A percentile compares a stretch with the other conserved stretches of the same genome.
These are phyloP conservation scores for Hippophae gyantsensis DNA, from an alignment of 306 rosid genomes.

Conservation along the genomic window DNA sequence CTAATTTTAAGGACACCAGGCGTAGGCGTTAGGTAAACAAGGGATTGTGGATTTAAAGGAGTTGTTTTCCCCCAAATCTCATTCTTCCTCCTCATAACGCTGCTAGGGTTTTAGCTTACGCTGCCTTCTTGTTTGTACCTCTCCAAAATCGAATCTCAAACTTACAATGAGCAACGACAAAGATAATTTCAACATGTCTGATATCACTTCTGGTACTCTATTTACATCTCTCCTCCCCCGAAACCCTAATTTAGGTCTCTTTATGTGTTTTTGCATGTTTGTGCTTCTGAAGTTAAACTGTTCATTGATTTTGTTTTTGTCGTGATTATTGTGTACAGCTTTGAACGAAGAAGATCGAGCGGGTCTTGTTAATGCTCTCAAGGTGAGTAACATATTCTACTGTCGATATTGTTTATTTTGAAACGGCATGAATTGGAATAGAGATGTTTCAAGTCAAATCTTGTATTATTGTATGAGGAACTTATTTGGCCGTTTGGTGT, in stretches of 20 bases:
- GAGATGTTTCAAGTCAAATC: too few relatives aligned
- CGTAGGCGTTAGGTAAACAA: not conserved
- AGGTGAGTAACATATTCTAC: slow-evolving; percentile 29
- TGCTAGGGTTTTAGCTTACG: slow-evolving; percentile 72
- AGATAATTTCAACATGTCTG: slow-evolving; percentile 46
- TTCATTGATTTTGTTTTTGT: not conserved
- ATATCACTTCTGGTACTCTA: slow-evolving; percentile 56
- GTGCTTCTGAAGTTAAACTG: not conserved
- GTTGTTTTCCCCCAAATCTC: slow-evolving; percentile 11
- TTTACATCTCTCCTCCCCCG: too few relatives aligned
- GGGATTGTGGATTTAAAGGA: slow-evolving; percentile 30
- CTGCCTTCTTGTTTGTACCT: slow-evolving; percentile 13
- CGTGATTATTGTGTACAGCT: slow-evolving; percentile 22
- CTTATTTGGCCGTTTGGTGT: too few relatives aligned
- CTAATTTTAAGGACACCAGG: too few relatives aligned
- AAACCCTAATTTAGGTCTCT: not conserved
- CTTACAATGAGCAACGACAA: slow-evolving; percentile 60
- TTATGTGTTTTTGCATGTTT: not conserved
- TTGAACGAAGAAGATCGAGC: slow-evolving; percentile 62
- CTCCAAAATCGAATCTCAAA: not conserved
- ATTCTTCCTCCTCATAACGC: not conserved
- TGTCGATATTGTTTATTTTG: not conserved
- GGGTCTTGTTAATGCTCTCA: slow-evolving; percentile 74
- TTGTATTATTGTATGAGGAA: too few relatives aligned
- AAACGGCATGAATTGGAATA: too few relatives aligned